Conservation (phyloP, 1,139 yeast species). For the Ogataea hybrid region DNA sequence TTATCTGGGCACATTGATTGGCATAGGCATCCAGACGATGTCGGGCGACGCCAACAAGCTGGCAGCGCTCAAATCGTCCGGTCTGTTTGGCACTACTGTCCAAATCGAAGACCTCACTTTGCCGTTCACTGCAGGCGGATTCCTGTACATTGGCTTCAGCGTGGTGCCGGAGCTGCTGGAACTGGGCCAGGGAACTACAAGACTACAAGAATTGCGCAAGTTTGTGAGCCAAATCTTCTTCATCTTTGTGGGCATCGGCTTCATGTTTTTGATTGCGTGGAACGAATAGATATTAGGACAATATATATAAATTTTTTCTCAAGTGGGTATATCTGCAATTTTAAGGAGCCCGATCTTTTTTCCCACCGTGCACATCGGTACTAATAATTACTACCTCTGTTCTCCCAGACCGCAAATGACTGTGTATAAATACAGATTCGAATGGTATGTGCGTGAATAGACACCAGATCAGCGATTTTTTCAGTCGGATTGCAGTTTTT, state of each 20-base stretch:
- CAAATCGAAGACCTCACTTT: conserved; percentile 49
- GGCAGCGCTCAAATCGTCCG: conserved; percentile 24
- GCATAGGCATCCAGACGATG: conserved; percentile 47
- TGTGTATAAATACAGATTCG: conserved; percentile 23
- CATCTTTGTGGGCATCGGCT: conserved; percentile 44
- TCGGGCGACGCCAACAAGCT: conserved; percentile 21
- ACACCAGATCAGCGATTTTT: too few relatives aligned
- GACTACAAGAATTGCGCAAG: conserved; percentile 35
- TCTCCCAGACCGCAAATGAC: conserved; percentile 10
- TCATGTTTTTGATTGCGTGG: conserved; percentile 54
- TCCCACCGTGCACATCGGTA: not conserved
- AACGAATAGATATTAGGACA: conserved; percentile 33
- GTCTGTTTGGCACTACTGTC: conserved; percentile 50
- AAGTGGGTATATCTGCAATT: conserved; percentile 3
- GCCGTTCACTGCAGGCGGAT: conserved; percentile 73
- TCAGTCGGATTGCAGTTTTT: too few relatives aligned
- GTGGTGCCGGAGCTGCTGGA: conserved; percentile 63
- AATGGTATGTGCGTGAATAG: conserved; percentile 21
- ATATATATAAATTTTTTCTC: not conserved
- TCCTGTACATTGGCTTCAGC: conserved; percentile 64
- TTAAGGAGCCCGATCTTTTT: not conserved
- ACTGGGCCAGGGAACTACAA: conserved; percentile 35
- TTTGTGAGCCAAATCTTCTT: conserved; percentile 43
- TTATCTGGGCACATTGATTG: conserved; percentile 57
- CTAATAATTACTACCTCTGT: not conserved